Evolutionary conservation across 352 stramenopile species (phyloP).

Genomic region (Pythium utonaiense): DNA sequence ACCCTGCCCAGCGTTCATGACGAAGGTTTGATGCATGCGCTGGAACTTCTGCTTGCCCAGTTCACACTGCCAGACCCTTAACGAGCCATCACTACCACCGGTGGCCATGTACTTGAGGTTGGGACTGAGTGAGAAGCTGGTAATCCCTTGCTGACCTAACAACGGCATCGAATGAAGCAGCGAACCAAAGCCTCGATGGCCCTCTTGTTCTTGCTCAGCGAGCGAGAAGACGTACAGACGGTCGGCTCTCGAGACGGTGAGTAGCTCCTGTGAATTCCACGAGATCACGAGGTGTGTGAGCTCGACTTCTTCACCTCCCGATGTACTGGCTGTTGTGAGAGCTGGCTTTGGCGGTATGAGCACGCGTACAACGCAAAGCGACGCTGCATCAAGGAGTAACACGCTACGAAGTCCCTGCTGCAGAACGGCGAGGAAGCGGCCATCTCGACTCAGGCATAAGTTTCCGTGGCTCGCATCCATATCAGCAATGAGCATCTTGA

Average conservation of each 20-base stretch:
- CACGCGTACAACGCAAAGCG: slow-evolving; percentile 27
- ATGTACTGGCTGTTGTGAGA: slow-evolving; percentile 1
- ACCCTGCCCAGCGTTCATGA: slow-evolving; percentile 33
- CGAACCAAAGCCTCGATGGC: slow-evolving; percentile 13
- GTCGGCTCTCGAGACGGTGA: slow-evolving; percentile 47
- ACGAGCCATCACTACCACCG: slow-evolving; percentile 46
- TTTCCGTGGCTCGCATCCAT: slow-evolving; percentile 6
- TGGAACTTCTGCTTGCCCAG: slow-evolving; percentile 35
- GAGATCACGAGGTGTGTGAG: slow-evolving; percentile 48
- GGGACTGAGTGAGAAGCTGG: slow-evolving; percentile 38
- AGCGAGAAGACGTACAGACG: slow-evolving; percentile 58
- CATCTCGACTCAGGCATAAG: slow-evolving; percentile 24
- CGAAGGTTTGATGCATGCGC: slow-evolving; percentile 59
- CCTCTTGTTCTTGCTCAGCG: slow-evolving; percentile 2
- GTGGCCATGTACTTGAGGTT: slow-evolving; percentile 71
- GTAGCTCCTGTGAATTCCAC: slow-evolving; percentile 40
- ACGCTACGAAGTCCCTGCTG: slow-evolving; percentile 17
- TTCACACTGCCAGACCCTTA: slow-evolving; percentile 64
- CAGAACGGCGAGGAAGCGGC: slow-evolving; percentile 22
- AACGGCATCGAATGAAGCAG: slow-evolving; percentile 55
- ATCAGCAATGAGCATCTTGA: slow-evolving; percentile 71
- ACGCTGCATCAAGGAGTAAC: slow-evolving; percentile 20
- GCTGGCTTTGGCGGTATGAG: slow-evolving; percentile 30
- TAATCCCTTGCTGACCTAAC: slow-evolving; percentile 50
- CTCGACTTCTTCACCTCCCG: slow-evolving; percentile 11